Conservation (phyloP, 352 stramenopile genomes). For the Phytophthora niederhauseri region DNA sequence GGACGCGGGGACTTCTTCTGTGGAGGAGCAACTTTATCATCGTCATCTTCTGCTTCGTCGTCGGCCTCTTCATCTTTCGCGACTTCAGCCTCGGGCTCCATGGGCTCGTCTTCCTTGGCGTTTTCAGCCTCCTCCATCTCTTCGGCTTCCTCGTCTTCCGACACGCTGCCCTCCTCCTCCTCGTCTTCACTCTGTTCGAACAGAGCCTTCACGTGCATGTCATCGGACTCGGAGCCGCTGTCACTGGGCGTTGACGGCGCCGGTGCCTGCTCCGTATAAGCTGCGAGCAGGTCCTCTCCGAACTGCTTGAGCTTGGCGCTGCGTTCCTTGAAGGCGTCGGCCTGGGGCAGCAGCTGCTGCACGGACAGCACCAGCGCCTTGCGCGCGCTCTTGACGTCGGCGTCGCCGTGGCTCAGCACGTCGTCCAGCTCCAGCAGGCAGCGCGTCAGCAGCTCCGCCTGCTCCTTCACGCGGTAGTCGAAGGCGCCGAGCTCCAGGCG, state of each 20-base stretch:
- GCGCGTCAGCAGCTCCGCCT: constrained; percentile 65
- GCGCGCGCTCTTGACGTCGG: constrained; percentile 50
- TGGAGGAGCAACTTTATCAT: constrained; percentile 8
- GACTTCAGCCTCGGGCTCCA: constrained; percentile 7
- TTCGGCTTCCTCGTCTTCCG: constrained; percentile 14
- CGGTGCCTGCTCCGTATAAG: constrained; percentile 9
- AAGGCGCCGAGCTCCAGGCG: constrained; percentile 61
- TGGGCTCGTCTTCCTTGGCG: constrained; percentile 23
- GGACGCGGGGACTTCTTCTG: constrained; percentile 18
- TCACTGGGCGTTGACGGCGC: constrained; percentile 10
- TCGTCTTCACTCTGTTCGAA: constrained; percentile 31
- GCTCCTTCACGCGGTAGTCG: constrained; percentile 63
- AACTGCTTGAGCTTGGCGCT: constrained; percentile 53
- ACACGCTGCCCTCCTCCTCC: too few relatives aligned
- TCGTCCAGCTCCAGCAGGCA: constrained; percentile 62
- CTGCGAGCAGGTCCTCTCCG: constrained; percentile 36
- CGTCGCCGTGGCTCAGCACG: constrained; percentile 65
- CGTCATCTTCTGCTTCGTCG: constrained; percentile 24
- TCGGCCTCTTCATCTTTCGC: constrained; percentile 5
- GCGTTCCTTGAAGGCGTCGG: constrained; percentile 52
- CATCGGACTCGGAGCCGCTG: constrained; percentile 29
- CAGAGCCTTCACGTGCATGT: constrained; percentile 35
- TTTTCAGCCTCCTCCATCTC: constrained; percentile 13
- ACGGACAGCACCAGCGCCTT: constrained; percentile 61
- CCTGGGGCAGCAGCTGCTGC: constrained; percentile 49